Evolutionary conservation across 75 land plant species (phyloP).

Genomic region (Picea glauca): DNA sequence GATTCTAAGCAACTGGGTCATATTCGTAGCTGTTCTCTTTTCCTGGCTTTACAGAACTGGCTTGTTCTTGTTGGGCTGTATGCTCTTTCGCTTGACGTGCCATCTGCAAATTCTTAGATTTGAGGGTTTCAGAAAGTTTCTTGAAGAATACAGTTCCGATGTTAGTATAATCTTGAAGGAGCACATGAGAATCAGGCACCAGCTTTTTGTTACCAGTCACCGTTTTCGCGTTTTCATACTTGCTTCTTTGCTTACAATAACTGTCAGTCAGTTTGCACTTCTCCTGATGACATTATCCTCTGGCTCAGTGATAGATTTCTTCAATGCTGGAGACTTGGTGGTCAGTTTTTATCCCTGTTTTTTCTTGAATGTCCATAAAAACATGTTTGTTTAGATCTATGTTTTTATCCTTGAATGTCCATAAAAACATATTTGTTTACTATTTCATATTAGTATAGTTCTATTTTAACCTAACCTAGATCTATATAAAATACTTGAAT

Average conservation of each 20-base stretch:
- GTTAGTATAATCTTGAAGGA: conserved; percentile 40
- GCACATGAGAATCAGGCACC: conserved; percentile 61
- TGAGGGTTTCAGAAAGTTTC: conserved; percentile 36
- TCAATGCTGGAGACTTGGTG: conserved; percentile 62
- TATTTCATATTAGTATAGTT: too few relatives aligned
- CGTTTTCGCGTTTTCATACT: conserved; percentile 58
- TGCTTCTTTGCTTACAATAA: conserved; percentile 41
- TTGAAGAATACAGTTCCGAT: conserved; percentile 33
- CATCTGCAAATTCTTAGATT: conserved; percentile 65
- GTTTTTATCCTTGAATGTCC: too few relatives aligned
- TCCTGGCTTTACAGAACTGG: conserved; percentile 68
- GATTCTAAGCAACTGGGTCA: conserved; percentile 8
- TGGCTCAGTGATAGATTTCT: conserved; percentile 40
- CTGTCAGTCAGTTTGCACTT: conserved; percentile 50
- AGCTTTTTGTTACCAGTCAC: conserved; percentile 56
- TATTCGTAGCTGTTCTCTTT: conserved; percentile 21
- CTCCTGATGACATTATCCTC: conserved; percentile 45
- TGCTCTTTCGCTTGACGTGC: conserved; percentile 68
- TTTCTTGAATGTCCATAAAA: too few relatives aligned
- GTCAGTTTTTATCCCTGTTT: conserved; percentile 16
- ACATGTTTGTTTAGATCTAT: too few relatives aligned
- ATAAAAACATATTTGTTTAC: too few relatives aligned
- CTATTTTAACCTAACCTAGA: too few relatives aligned
- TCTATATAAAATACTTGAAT: too few relatives aligned
- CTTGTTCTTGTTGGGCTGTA: conserved; percentile 59